Evolutionary conservation across 495 filamentous ascomycete species (phyloP).

Genomic region (Xylaria venustula): DNA sequence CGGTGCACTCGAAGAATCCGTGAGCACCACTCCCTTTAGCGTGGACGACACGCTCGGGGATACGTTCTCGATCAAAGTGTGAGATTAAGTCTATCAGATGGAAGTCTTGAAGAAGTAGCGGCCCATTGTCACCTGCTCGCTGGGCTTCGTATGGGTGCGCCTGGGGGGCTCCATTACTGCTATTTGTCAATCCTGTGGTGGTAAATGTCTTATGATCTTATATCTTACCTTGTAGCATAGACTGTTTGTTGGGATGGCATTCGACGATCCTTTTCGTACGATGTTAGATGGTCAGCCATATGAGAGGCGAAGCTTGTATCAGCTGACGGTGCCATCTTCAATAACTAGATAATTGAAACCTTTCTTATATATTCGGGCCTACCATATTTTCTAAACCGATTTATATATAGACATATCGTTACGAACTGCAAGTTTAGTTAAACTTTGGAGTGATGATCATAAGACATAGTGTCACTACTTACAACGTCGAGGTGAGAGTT

Average conservation of each 20-base stretch:
- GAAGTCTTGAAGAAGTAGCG: slow-evolving; percentile 62
- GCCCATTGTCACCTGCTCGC: slow-evolving; percentile 62
- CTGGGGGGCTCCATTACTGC: slow-evolving; percentile 46
- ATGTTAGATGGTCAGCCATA: slow-evolving; percentile 23
- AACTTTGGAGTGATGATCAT: too few species aligned
- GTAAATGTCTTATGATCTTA: neutral
- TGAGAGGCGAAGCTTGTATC: slow-evolving; percentile 27
- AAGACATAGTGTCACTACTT: too few species aligned
- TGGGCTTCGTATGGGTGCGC: slow-evolving; percentile 58
- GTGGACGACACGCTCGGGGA: slow-evolving; percentile 73
- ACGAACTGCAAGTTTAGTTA: too few species aligned
- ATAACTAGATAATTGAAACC: too few species aligned
- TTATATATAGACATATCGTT: too few species aligned
- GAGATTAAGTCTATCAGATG: slow-evolving; percentile 53
- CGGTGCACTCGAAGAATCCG: slow-evolving; percentile 66
- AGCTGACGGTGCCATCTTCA: slow-evolving; percentile 21
- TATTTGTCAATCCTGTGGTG: neutral
- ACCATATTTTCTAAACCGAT: too few species aligned
- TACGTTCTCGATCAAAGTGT: slow-evolving; percentile 63
- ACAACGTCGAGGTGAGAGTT: too few species aligned
- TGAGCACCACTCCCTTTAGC: slow-evolving; percentile 77
- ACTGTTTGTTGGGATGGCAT: slow-evolving; percentile 21
- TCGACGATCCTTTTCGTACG: slow-evolving; percentile 29
- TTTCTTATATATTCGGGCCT: too few species aligned
- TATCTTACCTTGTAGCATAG: slow-evolving; percentile 22